Percentiles rank a stretch among this genome's conserved stretches.
Evolutionary conservation across 208 protist genomes (phyloP).

Genomic region (Trypanosoma mega): DNA sequence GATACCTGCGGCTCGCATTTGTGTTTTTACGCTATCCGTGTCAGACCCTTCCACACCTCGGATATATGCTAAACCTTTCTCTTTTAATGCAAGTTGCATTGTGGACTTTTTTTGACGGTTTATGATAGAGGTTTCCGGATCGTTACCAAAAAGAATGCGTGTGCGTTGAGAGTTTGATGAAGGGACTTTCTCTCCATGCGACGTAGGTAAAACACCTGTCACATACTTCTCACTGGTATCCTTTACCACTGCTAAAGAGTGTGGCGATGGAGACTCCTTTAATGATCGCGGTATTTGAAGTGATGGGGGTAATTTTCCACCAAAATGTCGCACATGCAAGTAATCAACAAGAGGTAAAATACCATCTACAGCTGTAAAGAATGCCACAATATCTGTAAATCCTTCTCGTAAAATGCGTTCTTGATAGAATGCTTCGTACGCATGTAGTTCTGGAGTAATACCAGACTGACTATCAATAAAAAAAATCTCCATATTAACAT

Average conservation of each 20-base stretch:
- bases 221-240: too few species aligned
- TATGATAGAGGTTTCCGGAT: constrained; percentile 47
- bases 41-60: constrained; percentile 39
- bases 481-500: constrained; percentile 33
- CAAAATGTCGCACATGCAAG: constrained; percentile 36
- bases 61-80: constrained; percentile 62
- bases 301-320: background rate
- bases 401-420: constrained; percentile 44
- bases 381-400: constrained; percentile 57
- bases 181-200: background rate
- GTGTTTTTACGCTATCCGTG: constrained; percentile 31
- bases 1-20: constrained; percentile 30
- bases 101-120: constrained; percentile 66
- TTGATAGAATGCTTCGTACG: constrained; percentile 59
- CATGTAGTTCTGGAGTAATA: constrained; percentile 3
- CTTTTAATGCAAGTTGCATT: constrained; percentile 51
- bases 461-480: constrained; percentile 14
- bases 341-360: constrained; percentile 66
- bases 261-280: too few species aligned
- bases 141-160: constrained; percentile 54
- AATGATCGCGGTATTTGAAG: too few species aligned
- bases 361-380: constrained; percentile 57
- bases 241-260: too few species aligned
- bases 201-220: too few species aligned
- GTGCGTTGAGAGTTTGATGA: background rate